Evolutionary conservation across 768 basidiomycete species (phyloP), one percentile per base, ranked within the genome.

Genomic region (Roridomyces roridus): DNA sequence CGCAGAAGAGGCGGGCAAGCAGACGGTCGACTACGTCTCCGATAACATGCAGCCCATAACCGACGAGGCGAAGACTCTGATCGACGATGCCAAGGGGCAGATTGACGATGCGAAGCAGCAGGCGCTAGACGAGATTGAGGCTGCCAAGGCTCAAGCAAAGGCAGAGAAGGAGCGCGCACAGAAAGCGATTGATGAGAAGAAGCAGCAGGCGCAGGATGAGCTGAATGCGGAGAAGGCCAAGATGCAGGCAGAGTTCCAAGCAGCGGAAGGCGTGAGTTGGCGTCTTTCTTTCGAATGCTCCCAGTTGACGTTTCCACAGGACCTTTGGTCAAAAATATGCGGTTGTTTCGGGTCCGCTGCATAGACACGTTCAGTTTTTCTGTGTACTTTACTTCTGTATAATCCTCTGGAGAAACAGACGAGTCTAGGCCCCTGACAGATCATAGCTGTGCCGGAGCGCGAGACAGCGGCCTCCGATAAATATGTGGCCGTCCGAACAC

Each of bases 1-100:
- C 18, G 68, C 70, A 2, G 59, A 68, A 36, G 71, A 72, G 46
- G 66, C 57, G 5, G 68, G 63, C 12, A 62, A 68, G 45, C 35
- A 72, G 55, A 62, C 67, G 4, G 57, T 64, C n/a, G 65, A 71
- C 14, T 69, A 71, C 31, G 52, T 59, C 11, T 56, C 54, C 29
- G 68, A 67, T n/a, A 48, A 64, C 41, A 35, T 25, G 18, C 26
- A 45, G 24, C 39, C 40, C 12, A 18, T 51, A 29, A 17, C n/a
- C 24, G 48, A 51, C 21, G 29, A 44, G 18, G 55, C 47, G 23
- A 21, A 50, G 24, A 40, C 36, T 7, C 46, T 62, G 42, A 3
- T 26, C 24, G 48, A 51, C 20, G 29, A 44, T 11, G 55, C 47
- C 17, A 34, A 57, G 34, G 46, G 23, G 6, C 46, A 64, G 42